Evolutionary conservation across 495 filamentous ascomycete genomes (phyloP).

Genomic region (Penicillium waksmanii): DNA sequence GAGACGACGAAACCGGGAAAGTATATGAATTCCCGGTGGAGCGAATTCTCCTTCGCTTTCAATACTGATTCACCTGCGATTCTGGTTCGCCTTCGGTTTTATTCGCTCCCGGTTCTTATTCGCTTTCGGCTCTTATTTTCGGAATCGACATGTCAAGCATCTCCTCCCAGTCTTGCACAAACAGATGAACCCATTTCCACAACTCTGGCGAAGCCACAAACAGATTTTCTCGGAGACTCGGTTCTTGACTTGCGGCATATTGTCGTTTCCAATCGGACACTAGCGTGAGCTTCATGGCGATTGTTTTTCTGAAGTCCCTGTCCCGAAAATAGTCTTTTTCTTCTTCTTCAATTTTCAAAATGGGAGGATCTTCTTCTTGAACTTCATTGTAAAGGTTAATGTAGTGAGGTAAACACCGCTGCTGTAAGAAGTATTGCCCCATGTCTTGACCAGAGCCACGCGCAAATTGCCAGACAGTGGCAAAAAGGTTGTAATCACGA

Average conservation of each 20-base stretch:
- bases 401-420: conserved; percentile 24
- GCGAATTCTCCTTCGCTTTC: conserved; percentile 1
- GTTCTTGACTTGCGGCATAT: conserved; percentile 16
- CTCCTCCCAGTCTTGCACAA: conserved; percentile 21
- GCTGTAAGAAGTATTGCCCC: conserved; percentile 20
- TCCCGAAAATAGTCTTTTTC: conserved; percentile 28
- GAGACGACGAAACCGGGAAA: neutral
- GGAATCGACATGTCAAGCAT: too few relatives aligned
- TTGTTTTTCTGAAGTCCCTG: conserved; percentile 23
- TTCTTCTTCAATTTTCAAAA: conserved; percentile 24
- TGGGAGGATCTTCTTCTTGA: conserved; percentile 21
- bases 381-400: conserved; percentile 20
- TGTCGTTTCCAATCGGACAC: conserved; percentile 29
- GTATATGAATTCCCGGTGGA: neutral
- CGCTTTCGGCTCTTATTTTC: too few relatives aligned
- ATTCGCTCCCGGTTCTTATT: neutral
- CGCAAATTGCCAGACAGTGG: conserved; percentile 20
- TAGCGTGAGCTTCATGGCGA: conserved; percentile 32
- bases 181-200: conserved; percentile 28
- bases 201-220: conserved; percentile 28
- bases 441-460: conserved; percentile 16
- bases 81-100: too few relatives aligned
- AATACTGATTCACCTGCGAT: neutral
- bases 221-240: conserved; percentile 27
- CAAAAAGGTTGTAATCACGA: conserved; percentile 22